A percentile compares a stretch with the other conserved stretches of the same genome.
Evolutionary conservation across 2,329 filamentous ascomycete species (phyloP).

Genomic region (Beauveria sp.): DNA sequence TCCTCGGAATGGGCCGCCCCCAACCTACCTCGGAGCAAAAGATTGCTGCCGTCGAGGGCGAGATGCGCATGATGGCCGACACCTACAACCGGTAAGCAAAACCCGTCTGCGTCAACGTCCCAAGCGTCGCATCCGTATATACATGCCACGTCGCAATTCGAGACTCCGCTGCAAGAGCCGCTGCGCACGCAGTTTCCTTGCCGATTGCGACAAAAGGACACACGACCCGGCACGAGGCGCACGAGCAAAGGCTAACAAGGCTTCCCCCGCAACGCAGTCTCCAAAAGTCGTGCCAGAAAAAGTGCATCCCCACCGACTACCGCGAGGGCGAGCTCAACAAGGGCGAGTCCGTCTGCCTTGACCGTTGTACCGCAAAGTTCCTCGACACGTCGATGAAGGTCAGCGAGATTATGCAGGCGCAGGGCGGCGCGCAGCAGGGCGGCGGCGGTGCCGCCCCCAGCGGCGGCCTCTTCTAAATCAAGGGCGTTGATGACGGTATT

Average conservation of each 20-base stretch:
- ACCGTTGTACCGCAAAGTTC: conserved; percentile 96
- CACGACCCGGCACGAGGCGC: not conserved
- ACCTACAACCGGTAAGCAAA: conserved; percentile 85
- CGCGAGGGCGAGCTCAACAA: conserved; percentile 97
- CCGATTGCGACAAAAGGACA: too few species aligned
- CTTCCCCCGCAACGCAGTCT: not conserved
- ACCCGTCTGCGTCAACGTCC: not conserved
- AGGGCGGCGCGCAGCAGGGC: conserved; percentile 61
- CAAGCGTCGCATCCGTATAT: not conserved
- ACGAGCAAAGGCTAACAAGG: not conserved
- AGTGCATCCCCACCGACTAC: conserved; percentile 90
- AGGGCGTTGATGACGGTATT: not conserved
- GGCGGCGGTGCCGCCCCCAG: conserved; percentile 23
- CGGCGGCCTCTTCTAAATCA: conserved; percentile 36
- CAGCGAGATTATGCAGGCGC: conserved; percentile 89
- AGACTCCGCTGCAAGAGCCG: too few species aligned
- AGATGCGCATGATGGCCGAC: conserved; percentile 95
- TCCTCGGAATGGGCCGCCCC: conserved; percentile 49
- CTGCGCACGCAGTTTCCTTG: too few species aligned
- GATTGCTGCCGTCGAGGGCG: conserved; percentile 90
- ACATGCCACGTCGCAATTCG: too few species aligned
- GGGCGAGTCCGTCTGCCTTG: conserved; percentile 95
- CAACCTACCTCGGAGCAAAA: conserved; percentile 95
- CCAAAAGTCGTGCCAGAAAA: conserved; percentile 81
- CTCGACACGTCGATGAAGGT: conserved; percentile 98